Evolutionary conservation across 2,329 filamentous ascomycete genomes (phyloP), one percentile per base, ranked within the genome.

Genomic region (Diaporthe humulicola): DNA sequence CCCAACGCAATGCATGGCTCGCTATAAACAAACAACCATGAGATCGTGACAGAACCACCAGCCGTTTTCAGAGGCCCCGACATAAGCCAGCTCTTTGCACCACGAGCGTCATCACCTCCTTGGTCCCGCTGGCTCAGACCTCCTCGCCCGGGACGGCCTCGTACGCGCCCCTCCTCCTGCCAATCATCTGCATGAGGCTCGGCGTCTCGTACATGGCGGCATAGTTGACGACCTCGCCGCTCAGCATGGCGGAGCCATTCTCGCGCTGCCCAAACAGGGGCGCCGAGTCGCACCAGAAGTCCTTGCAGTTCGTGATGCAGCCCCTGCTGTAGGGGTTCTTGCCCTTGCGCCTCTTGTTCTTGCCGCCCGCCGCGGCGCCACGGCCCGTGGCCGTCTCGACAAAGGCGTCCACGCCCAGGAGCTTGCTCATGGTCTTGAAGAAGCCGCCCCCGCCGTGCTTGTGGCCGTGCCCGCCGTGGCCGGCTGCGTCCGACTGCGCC

Each of bases 201-300:
- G 96, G 96, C 28, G 93, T 91, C 83, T 98, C 96, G 84, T 98
- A 99, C 88, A 98, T 91, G 73, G 90, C 90, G 28, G 94, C 94
- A 83, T 98, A 99, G 84, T 98, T 95, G 61, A 99, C 91, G 52
- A 89, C 86, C 79, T 94, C 89, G 2, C 97, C 96, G 19, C 92
- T 94, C 10, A 99, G 85, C 82, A 95, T 86, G 0, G 94, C 95
- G 57, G 89, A 88, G 17, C 96, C 96, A 69, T 90, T 93, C 79
- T 94, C 91, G 74, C 93, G 90, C 79, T 89, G 91, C 15, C 93
- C 92, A 82, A 98, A 96, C 25, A 98, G 83, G 0, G 96, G 94
- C 2, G 94, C 93, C 2, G 94, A 92, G 81, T 98, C 97, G 80
- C 94, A 96, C 95, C 96, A 98, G 83, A 99, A 99, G 84, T 99